These are phyloP conservation scores for Ustilago shanxiensis DNA, from an alignment of 1,284 basidiomycete genomes.

Conservation along the genomic window DNA sequence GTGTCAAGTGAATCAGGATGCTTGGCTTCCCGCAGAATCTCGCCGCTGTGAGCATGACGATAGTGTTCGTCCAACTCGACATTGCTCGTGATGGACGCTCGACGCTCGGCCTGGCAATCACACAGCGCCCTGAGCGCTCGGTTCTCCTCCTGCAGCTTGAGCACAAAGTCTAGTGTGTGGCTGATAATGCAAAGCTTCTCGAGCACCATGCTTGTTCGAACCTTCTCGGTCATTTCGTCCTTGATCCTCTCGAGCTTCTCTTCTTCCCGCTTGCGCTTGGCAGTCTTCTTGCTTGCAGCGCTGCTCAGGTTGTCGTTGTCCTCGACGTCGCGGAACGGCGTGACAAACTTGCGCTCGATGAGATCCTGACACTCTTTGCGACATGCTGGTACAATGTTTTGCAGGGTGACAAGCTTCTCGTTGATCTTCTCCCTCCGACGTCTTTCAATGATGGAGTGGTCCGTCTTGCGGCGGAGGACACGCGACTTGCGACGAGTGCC, in stretches of 20 bases:
- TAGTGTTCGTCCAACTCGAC: slow-evolving; percentile 42
- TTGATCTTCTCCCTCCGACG: slow-evolving; percentile 69
- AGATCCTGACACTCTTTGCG: slow-evolving; percentile 61
- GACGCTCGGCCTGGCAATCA: slow-evolving; percentile 25
- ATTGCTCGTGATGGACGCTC: slow-evolving; percentile 13
- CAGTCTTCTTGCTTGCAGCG: slow-evolving; percentile 6
- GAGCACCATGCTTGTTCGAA: slow-evolving; percentile 58
- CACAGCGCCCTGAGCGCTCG: slow-evolving; percentile 41
- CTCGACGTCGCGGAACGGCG: slow-evolving; percentile 6
- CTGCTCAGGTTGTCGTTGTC: slow-evolving; percentile 13
- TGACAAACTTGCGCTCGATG: slow-evolving; percentile 45
- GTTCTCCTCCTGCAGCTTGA: slow-evolving; percentile 47
- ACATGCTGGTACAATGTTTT: slow-evolving; percentile 65
- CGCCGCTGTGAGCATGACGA: slow-evolving; percentile 24
- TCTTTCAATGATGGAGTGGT: slow-evolving; percentile 68
- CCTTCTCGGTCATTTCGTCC: slow-evolving; percentile 42
- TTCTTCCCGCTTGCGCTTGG: slow-evolving; percentile 31
- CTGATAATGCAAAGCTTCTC: slow-evolving; percentile 68
- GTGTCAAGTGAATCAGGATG: background rate
- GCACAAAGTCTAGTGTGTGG: slow-evolving; percentile 60
- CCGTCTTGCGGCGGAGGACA: slow-evolving; percentile 65
- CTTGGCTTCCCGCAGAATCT: background rate
- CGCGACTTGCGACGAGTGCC: slow-evolving; percentile 56
- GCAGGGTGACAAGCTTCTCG: slow-evolving; percentile 65
- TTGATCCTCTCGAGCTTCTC: slow-evolving; percentile 35